A percentile compares a stretch with the other conserved stretches of the same genome.
phyloP scores from a whole-genome alignment of 1,284 basidiomycete genomes.

The Apiotrichum akiyoshidainum region DNA sequence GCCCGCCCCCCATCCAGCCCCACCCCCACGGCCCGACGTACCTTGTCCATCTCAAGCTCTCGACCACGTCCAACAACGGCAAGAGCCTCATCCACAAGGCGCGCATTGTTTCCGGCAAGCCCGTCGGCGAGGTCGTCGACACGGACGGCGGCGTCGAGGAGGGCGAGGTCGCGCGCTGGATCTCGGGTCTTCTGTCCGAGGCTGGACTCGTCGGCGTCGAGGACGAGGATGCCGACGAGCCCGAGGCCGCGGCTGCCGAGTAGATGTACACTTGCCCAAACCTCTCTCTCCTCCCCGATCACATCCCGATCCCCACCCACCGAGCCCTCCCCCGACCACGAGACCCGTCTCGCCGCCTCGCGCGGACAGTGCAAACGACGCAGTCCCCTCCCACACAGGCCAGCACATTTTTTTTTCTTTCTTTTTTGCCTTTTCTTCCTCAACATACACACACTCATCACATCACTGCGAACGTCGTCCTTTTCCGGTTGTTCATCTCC shows the following conservation, averaged over 20 bases:
- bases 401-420: not conserved
- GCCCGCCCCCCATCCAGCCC: conserved; percentile 10
- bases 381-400: not conserved
- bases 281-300: not conserved
- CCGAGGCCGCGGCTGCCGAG: conserved; percentile 26
- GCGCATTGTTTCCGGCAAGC: conserved; percentile 33
- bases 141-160: conserved; percentile 44
- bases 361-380: too few relatives aligned
- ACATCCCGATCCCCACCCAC: too few relatives aligned
- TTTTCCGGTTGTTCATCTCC: too few relatives aligned
- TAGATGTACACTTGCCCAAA: conserved; percentile 8
- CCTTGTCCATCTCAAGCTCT: conserved; percentile 36
- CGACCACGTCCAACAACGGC: conserved; percentile 46
- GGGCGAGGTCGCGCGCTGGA: conserved; percentile 42
- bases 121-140: conserved; percentile 44
- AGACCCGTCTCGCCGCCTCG: too few relatives aligned
- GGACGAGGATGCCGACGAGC: conserved; percentile 20
- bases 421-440: not conserved
- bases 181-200: conserved; percentile 32
- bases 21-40: conserved; percentile 38
- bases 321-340: too few relatives aligned
- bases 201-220: conserved; percentile 40
- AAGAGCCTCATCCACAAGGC: conserved; percentile 44
- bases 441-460: not conserved
- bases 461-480: too few relatives aligned